Evolutionary conservation across 208 protist genomes (phyloP).

Genomic region (Crithidia mellificae): DNA sequence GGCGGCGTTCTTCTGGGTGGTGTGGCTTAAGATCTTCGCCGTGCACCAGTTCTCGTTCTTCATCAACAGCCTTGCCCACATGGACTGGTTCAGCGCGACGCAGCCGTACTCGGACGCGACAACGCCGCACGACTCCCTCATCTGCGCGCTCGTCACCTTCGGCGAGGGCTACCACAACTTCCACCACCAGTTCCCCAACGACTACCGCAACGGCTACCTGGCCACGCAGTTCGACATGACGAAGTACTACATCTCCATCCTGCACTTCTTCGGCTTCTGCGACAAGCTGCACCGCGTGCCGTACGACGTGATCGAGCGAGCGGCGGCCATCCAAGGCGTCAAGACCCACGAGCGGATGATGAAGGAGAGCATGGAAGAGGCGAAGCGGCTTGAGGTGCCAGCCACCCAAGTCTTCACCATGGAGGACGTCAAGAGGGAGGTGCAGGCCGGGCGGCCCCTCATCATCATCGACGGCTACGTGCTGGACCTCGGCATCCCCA

Average conservation of each 20-base stretch:
- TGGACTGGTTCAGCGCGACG: conserved; percentile 49
- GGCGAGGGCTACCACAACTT: conserved; percentile 93
- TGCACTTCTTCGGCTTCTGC: conserved; percentile 53
- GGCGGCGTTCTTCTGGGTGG: conserved; percentile 80
- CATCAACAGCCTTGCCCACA: conserved; percentile 90
- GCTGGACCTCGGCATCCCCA: conserved; percentile 54
- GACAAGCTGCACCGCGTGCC: conserved; percentile 61
- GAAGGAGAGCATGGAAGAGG: conserved; percentile 28
- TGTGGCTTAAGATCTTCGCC: conserved; percentile 57
- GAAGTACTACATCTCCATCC: conserved; percentile 75
- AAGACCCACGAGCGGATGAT: conserved; percentile 39
- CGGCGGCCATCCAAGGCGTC: conserved; percentile 19
- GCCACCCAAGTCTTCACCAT: conserved; percentile 43
- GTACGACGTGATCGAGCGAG: conserved; percentile 44
- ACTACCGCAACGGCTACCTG: conserved; percentile 86
- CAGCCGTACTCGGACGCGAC: conserved; percentile 71
- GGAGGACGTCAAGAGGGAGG: conserved; percentile 53
- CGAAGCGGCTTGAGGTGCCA: conserved; percentile 44
- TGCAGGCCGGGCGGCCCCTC: conserved; percentile 55
- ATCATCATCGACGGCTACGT: conserved; percentile 65
- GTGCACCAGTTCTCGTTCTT: conserved; percentile 90
- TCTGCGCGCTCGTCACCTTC: conserved; percentile 74
- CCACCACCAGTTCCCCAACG: conserved; percentile 90
- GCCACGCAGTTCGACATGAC: conserved; percentile 85
- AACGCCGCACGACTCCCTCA: conserved; percentile 72